These are phyloP conservation scores for Neurospora sp. DNA, from an alignment of 495 filamentous ascomycete genomes.

Conservation along the genomic window DNA sequence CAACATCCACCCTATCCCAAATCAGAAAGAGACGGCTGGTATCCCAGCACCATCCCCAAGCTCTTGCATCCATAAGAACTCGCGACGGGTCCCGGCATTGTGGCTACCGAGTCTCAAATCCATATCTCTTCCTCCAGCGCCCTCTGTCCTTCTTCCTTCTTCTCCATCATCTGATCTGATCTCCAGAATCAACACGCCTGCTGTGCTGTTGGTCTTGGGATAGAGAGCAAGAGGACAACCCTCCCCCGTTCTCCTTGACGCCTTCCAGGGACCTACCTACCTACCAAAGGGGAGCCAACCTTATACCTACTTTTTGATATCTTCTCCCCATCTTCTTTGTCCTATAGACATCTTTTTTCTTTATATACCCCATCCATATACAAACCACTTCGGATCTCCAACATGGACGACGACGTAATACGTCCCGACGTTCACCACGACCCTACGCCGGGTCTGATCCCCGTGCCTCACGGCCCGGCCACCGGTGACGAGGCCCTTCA, in stretches of 20 bases:
- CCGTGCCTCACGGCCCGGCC: constrained; percentile 39
- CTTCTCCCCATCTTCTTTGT: not conserved
- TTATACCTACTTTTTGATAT: not conserved
- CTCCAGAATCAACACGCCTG: not conserved
- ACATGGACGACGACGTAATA: constrained; percentile 22
- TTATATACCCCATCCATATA: constrained; percentile 4
- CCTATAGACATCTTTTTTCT: not conserved
- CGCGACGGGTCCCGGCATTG: not conserved
- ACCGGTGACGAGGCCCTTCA: constrained; percentile 26
- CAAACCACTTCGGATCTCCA: not conserved
- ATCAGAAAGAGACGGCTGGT: not conserved
- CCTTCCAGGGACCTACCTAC: not conserved
- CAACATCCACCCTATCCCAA: not conserved
- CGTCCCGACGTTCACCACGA: constrained; percentile 32
- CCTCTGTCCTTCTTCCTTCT: not conserved
- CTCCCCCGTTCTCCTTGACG: not conserved
- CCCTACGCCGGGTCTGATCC: constrained; percentile 31
- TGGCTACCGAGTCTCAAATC: not conserved
- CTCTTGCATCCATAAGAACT: not conserved
- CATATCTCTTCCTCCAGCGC: not conserved
- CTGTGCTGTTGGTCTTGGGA: not conserved
- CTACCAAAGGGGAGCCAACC: constrained; percentile 3
- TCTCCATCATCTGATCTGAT: not conserved
- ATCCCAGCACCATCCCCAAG: not conserved
- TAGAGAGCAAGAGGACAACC: not conserved